These are phyloP conservation scores for Aspergillus mulundensis DNA, from an alignment of 495 filamentous ascomycete genomes.

Conservation along the genomic window DNA sequence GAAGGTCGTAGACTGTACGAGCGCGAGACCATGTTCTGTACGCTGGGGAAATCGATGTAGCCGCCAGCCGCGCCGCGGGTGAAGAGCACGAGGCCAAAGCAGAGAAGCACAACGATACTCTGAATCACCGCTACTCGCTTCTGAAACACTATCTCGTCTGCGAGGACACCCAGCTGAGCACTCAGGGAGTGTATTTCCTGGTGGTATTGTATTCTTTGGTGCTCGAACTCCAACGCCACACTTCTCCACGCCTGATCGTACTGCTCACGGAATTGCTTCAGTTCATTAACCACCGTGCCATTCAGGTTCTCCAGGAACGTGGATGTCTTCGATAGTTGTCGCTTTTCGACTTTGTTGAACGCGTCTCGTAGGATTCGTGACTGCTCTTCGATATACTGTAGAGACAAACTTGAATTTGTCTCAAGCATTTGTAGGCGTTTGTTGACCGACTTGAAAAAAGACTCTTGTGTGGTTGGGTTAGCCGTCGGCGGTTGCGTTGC, in stretches of 20 bases:
- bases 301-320: slow-evolving; percentile 81
- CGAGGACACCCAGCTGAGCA: slow-evolving; percentile 75
- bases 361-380: slow-evolving; percentile 88
- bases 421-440: slow-evolving; percentile 90
- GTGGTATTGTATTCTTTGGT: slow-evolving; percentile 74
- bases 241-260: slow-evolving; percentile 97
- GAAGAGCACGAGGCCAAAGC: slow-evolving; percentile 85
- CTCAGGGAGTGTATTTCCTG: slow-evolving; percentile 79
- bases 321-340: slow-evolving; percentile 77
- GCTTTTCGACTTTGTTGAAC: slow-evolving; percentile 83
- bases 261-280: slow-evolving; percentile 72
- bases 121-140: slow-evolving; percentile 91
- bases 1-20: slow-evolving; percentile 44
- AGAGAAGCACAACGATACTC: slow-evolving; percentile 78
- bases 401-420: slow-evolving; percentile 83
- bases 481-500: slow-evolving; percentile 54
- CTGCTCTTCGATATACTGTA: slow-evolving; percentile 96
- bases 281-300: slow-evolving; percentile 77
- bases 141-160: slow-evolving; percentile 93
- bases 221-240: slow-evolving; percentile 86
- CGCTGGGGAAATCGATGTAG: slow-evolving; percentile 52
- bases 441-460: slow-evolving; percentile 93
- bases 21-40: slow-evolving; percentile 54
- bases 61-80: slow-evolving; percentile 43
- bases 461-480: slow-evolving; percentile 86